Conservation (phyloP, 2,329 filamentous ascomycete species). For the Colletotrichum trifolii region DNA sequence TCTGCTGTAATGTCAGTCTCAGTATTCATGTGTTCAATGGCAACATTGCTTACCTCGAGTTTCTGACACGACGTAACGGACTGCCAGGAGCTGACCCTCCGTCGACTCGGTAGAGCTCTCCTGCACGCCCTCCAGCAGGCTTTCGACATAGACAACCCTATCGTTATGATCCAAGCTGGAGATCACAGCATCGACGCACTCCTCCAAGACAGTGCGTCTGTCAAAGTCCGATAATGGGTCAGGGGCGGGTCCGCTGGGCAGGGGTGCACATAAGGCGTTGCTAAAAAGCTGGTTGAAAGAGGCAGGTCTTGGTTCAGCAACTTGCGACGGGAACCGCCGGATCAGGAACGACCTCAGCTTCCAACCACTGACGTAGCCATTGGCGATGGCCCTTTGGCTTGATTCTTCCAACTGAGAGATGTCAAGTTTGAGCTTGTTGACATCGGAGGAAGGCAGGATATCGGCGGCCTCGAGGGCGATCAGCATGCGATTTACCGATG, state of each 20-base stretch:
- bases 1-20: not conserved
- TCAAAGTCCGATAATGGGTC: conserved; percentile 29
- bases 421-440: conserved; percentile 46
- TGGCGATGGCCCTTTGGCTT: conserved; percentile 46
- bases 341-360: conserved; percentile 57
- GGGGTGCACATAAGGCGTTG: not conserved
- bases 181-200: conserved; percentile 47
- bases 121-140: conserved; percentile 44
- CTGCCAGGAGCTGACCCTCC: conserved; percentile 55
- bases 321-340: conserved; percentile 47
- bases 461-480: conserved; percentile 41
- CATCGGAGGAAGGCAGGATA: conserved; percentile 43
- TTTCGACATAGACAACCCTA: conserved; percentile 52
- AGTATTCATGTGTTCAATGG: not conserved
- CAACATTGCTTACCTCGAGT: conserved; percentile 48
- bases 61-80: conserved; percentile 54
- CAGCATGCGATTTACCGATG: conserved; percentile 18
- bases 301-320: conserved; percentile 48
- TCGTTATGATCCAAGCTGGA: conserved; percentile 44
- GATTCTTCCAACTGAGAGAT: conserved; percentile 49
- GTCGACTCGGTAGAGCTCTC: conserved; percentile 14
- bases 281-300: conserved; percentile 43
- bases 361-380: conserved; percentile 56
- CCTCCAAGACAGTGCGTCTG: conserved; percentile 42
- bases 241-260: conserved; percentile 13